Percentiles rank a stretch among this genome's conserved stretches.
Evolutionary conservation across 2,329 filamentous ascomycete genomes (phyloP).

Genomic region (Exophiala bonariae): DNA sequence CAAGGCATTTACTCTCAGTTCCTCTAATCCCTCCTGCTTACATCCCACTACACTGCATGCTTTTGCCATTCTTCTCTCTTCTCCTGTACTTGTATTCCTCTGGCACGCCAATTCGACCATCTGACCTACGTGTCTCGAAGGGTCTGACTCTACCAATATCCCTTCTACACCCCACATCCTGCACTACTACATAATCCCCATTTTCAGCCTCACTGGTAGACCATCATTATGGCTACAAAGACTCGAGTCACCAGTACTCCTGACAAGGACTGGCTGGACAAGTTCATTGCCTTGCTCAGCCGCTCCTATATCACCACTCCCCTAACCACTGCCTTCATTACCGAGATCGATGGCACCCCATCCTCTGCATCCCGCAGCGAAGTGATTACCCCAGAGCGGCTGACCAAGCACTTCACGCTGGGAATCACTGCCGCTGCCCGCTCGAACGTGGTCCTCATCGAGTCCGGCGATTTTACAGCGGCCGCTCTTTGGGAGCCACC

Average conservation of each 20-base stretch:
- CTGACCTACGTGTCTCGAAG: no score
- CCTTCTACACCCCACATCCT: no score
- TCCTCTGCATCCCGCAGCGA: conserved; percentile 12
- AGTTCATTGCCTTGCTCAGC: conserved; percentile 26
- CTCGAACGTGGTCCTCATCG: conserved; percentile 23
- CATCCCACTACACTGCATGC: no score
- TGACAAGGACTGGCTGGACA: conserved; percentile 23
- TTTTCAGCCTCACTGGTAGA: conserved; percentile 1
- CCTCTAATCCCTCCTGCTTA: no score
- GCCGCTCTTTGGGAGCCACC: conserved; percentile 29
- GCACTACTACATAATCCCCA: no score
- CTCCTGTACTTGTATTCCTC: no score
- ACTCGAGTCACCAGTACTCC: conserved; percentile 14
- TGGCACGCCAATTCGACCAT: no score
- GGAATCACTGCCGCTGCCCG: conserved; percentile 27
- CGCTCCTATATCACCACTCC: conserved; percentile 24
- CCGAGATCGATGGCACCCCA: conserved; percentile 24
- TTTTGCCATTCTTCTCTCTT: no score
- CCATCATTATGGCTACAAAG: conserved; percentile 12
- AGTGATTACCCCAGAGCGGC: conserved; percentile 22
- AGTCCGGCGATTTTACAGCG: conserved; percentile 19
- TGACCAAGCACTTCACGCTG: conserved; percentile 27
- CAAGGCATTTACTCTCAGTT: no score
- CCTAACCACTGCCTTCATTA: conserved; percentile 28
- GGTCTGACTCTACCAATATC: no score